Conservation (phyloP, 805 yeast species). For the Wickerhamomyces tratensis region DNA sequence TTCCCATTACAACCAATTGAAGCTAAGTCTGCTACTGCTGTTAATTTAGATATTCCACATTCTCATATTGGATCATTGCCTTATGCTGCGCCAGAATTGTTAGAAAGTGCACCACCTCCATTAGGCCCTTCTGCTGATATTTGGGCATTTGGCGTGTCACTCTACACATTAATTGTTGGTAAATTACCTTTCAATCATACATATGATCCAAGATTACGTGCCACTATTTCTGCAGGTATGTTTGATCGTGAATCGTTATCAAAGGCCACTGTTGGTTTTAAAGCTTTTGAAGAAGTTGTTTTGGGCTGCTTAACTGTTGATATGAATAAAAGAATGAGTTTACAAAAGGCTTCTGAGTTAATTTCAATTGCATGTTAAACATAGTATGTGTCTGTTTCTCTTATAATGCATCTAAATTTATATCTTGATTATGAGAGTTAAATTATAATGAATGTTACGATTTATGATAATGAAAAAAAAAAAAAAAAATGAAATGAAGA, state of each 20-base stretch:
- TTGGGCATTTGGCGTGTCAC: constrained; percentile 84
- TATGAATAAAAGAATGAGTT: constrained; percentile 39
- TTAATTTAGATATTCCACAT: constrained; percentile 32
- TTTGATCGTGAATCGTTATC: constrained; percentile 39
- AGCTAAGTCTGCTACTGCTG: constrained; percentile 1
- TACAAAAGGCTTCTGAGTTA: constrained; percentile 25
- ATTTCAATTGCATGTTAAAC: not conserved
- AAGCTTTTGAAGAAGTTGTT: constrained; percentile 26
- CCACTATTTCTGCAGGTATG: constrained; percentile 60
- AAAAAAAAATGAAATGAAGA: too few relatives aligned
- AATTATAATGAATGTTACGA: too few relatives aligned
- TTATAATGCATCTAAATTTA: too few relatives aligned
- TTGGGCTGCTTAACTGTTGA: constrained; percentile 46
- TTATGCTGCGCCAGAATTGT: constrained; percentile 83
- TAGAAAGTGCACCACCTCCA: constrained; percentile 52
- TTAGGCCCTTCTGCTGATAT: constrained; percentile 65
- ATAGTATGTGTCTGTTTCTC: not conserved
- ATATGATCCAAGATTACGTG: constrained; percentile 72
- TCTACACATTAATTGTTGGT: constrained; percentile 66
- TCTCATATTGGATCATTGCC: constrained; percentile 83
- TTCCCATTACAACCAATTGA: constrained; percentile 4
- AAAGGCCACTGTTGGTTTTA: constrained; percentile 25
- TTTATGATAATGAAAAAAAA: too few relatives aligned
- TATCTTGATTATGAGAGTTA: too few relatives aligned
- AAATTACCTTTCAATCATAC: constrained; percentile 75